Evolutionary conservation across 768 basidiomycete genomes (phyloP).

Genomic region (Crassisporium funariophilum): DNA sequence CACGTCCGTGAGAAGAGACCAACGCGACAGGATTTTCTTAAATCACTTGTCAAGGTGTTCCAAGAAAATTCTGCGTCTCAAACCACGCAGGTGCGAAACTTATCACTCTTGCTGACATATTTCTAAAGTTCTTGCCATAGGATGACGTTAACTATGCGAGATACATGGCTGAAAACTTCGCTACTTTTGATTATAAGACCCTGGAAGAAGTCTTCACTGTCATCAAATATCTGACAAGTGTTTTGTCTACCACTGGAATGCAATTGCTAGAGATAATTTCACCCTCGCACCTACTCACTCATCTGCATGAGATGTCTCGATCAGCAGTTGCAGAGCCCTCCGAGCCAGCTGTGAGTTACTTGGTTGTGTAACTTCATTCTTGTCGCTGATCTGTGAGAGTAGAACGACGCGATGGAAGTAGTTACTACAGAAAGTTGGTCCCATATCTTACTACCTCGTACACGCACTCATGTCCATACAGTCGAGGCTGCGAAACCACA

Average conservation of each 20-base stretch:
- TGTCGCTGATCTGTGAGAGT: neutral
- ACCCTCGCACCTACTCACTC: conserved; percentile 68
- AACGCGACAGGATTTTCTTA: conserved; percentile 84
- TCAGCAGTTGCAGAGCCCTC: conserved; percentile 2
- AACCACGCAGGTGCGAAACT: conserved; percentile 56
- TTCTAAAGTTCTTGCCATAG: conserved; percentile 34
- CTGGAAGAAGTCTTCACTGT: conserved; percentile 91
- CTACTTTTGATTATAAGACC: conserved; percentile 92
- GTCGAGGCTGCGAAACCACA: conserved; percentile 6
- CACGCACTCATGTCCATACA: neutral
- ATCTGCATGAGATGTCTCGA: conserved; percentile 46
- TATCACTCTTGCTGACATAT: neutral
- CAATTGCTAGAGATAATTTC: conserved; percentile 77
- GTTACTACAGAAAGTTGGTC: neutral
- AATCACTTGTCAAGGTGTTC: conserved; percentile 79
- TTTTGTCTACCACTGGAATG: conserved; percentile 79
- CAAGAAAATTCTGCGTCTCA: conserved; percentile 63
- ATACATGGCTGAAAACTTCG: conserved; percentile 95
- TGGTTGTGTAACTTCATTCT: conserved; percentile 1
- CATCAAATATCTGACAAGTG: conserved; percentile 73
- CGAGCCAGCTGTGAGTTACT: conserved; percentile 7
- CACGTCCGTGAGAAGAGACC: conserved; percentile 90
- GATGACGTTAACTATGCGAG: conserved; percentile 84
- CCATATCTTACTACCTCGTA: neutral
- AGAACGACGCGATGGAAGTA: conserved; percentile 22